Evolutionary conservation across 805 yeast genomes (phyloP).

Genomic region (Scheffersomyces lignosus): DNA sequence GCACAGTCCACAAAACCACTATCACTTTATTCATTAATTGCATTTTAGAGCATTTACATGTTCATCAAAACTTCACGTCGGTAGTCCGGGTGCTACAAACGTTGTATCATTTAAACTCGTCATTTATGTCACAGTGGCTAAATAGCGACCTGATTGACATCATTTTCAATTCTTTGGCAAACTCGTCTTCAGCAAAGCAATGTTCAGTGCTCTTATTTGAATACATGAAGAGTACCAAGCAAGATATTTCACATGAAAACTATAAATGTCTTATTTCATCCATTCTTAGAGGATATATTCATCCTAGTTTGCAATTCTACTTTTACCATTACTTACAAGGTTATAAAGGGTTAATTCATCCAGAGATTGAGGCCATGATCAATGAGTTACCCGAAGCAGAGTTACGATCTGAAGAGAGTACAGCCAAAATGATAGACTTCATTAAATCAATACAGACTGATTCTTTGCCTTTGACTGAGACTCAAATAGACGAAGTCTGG

Average conservation of each 20-base stretch:
- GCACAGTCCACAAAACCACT: constrained; percentile 11
- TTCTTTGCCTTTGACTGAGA: not conserved
- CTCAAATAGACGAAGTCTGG: constrained; percentile 16
- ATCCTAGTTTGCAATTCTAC: constrained; percentile 21
- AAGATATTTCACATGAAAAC: constrained; percentile 12
- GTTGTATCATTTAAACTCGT: constrained; percentile 15
- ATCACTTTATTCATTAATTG: constrained; percentile 33
- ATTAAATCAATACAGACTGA: not conserved
- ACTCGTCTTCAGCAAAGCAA: constrained; percentile 26
- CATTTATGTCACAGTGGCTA: constrained; percentile 23
- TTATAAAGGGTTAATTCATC: constrained; percentile 8
- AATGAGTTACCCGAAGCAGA: constrained; percentile 13
- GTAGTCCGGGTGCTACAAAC: constrained; percentile 18
- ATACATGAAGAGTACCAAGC: constrained; percentile 13
- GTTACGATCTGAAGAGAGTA: constrained; percentile 10
- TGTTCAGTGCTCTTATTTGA: constrained; percentile 24
- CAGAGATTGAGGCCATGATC: constrained; percentile 9
- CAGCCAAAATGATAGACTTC: constrained; percentile 6
- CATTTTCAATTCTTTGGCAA: constrained; percentile 24
- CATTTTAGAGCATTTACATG: constrained; percentile 32
- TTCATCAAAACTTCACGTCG: constrained; percentile 37
- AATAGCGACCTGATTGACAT: constrained; percentile 31
- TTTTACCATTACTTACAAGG: constrained; percentile 22
- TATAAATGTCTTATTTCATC: constrained; percentile 26
- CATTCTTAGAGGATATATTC: constrained; percentile 22